A percentile compares a stretch with the other conserved stretches of the same genome.
phyloP scores from a whole-genome alignment of 441 rosid genomes.

The Gossypium schwendimanii region DNA sequence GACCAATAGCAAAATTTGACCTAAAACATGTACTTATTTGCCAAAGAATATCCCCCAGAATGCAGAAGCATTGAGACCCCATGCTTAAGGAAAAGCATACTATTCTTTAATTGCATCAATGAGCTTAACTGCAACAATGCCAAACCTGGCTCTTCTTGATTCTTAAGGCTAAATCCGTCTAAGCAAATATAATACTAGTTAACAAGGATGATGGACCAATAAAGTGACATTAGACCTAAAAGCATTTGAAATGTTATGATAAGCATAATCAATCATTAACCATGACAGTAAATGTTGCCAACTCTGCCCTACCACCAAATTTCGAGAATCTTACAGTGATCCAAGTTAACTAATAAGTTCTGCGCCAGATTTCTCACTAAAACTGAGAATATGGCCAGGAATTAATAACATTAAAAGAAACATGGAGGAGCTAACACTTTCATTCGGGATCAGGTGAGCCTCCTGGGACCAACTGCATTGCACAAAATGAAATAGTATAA shows the following conservation, averaged over 20 bases:
- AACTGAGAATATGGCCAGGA: background rate
- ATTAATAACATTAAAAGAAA: background rate
- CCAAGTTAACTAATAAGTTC: background rate
- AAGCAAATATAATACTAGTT: background rate
- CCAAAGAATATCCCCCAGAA: too few species aligned
- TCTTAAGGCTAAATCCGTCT: background rate
- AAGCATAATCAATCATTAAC: background rate
- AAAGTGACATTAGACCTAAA: background rate
- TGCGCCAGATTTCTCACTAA: background rate
- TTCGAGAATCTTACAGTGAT: background rate
- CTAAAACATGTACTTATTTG: too few species aligned
- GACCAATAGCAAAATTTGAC: too few species aligned
- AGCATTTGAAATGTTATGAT: background rate
- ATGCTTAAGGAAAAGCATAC: too few species aligned
- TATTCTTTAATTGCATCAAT: background rate
- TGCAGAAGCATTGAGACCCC: too few species aligned
- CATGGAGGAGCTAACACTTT: conserved; percentile 1
- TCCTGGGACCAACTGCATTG: conserved; percentile 80
- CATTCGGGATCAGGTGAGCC: conserved; percentile 77
- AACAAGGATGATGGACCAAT: background rate
- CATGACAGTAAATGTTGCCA: background rate
- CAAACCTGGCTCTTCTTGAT: background rate
- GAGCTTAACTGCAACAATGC: background rate
- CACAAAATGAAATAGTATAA: conserved; percentile 7
- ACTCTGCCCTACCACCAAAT: background rate